Evolutionary conservation across 352 stramenopile genomes (phyloP), one percentile per base, ranked within the genome.

Genomic region (Phytophthora fragariaefolia): DNA sequence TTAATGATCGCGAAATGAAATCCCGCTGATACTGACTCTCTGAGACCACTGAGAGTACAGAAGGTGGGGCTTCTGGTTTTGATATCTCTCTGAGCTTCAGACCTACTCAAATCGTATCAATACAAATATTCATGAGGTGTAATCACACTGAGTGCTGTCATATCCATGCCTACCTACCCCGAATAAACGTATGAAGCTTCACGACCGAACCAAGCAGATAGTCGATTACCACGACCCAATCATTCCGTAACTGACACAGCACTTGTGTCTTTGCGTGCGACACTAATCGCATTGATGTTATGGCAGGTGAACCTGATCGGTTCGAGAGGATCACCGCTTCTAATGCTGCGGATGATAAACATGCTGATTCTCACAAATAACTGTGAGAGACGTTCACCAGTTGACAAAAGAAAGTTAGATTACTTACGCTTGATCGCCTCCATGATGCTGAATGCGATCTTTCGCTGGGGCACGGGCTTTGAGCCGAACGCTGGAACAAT

Each of bases 191-290:
- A 48, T 90, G 79, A 4, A 91, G 62, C 59, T 89, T 89, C 17
- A 79, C n/a, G 23, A 89, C 55, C 0, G 56, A 51, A 8, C 75
- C 68, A 20, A 32, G 53, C 10, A 80, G 51, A 23, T 76, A 76
- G 51, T 93, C 85, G 4, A 91, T 42, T 10, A 87, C 65, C 20
- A 90, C 70, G 17, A 91, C 58, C 85, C 85, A 93, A 59, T 92
- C 83, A 38, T 91, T 93, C 8, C 80, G 78, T 6, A 93, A 65
- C 36, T 93, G 83, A 54, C 81, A 84, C 12, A 91, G 48, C 18
- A 91, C 56, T 46, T 88, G 74, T 0, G 71, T 80, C 12, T 61
- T 65, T 0, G 64, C 81, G 15, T 73, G 63, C 1, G 66, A 82
- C 3, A 74, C 18, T 6, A 80, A 58, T 3, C 69, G 76, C 34